Conservation (phyloP, 805 yeast species). For the Saccharomycopsis schoenii region DNA sequence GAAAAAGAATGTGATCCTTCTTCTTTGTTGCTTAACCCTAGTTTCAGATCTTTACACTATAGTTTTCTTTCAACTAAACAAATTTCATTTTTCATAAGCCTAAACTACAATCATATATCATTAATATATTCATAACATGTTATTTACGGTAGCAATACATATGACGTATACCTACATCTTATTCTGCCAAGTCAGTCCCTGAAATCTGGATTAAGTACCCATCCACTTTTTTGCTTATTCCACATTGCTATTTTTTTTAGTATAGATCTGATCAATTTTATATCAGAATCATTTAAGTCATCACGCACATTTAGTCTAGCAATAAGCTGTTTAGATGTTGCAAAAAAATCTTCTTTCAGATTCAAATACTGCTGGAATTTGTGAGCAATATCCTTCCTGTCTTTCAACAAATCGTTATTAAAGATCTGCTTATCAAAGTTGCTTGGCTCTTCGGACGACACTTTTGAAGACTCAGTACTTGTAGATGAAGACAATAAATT, state of each 20-base stretch:
- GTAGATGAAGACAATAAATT: neutral
- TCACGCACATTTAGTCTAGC: slow-evolving; percentile 29
- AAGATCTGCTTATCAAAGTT: neutral
- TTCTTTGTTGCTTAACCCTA: no score
- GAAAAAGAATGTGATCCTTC: no score
- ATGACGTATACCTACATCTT: no score
- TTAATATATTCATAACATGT: no score
- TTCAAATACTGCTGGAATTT: slow-evolving; percentile 33
- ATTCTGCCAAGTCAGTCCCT: slow-evolving; percentile 10
- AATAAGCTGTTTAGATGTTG: slow-evolving; percentile 42
- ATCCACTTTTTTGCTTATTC: slow-evolving; percentile 47
- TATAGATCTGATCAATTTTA: slow-evolving; percentile 57
- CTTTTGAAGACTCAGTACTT: neutral
- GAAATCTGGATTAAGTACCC: slow-evolving; percentile 56
- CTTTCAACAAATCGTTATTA: slow-evolving; percentile 9
- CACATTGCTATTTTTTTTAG: slow-evolving; percentile 58
- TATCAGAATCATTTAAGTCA: slow-evolving; percentile 38
- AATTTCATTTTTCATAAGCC: no score
- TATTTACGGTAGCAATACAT: neutral
- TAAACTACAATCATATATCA: no score
- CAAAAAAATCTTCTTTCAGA: slow-evolving; percentile 29
- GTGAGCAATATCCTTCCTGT: slow-evolving; percentile 24
- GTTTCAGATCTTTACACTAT: no score
- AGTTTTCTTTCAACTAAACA: no score
- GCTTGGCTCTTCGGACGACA: neutral